Percentiles rank a stretch among this genome's conserved stretches.
These are phyloP conservation scores for Agaricus bisporus DNA, from an alignment of 768 basidiomycete species.

Conservation along the genomic window DNA sequence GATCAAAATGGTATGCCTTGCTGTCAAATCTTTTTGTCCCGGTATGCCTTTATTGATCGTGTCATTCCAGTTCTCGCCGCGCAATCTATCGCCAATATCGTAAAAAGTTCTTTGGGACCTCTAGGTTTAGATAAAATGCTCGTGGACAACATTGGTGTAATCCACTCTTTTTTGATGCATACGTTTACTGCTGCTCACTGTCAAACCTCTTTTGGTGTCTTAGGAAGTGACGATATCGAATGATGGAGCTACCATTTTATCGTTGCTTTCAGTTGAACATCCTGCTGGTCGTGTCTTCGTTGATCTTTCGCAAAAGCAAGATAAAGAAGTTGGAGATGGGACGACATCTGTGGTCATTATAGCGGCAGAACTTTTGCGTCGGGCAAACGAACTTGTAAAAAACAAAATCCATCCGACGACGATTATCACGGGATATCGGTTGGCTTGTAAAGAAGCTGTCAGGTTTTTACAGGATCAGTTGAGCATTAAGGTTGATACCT, in stretches of 20 bases:
- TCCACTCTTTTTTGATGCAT: constrained; percentile 20
- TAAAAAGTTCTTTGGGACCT: constrained; percentile 94
- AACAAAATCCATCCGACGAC: constrained; percentile 98
- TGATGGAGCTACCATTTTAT: constrained; percentile 98
- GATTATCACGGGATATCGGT: constrained; percentile 96
- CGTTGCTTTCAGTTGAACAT: constrained; percentile 89
- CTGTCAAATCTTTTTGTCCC: constrained; percentile 9
- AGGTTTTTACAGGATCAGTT: constrained; percentile 98
- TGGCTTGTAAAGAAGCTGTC: constrained; percentile 96
- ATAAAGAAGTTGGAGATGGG: constrained; percentile 98
- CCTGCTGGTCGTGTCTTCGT: constrained; percentile 97
- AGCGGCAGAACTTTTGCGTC: constrained; percentile 92
- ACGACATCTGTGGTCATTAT: constrained; percentile 98
- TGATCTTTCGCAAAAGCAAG: constrained; percentile 97
- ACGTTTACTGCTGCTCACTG: not conserved
- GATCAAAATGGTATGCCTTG: constrained; percentile 86
- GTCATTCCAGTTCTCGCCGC: constrained; percentile 75
- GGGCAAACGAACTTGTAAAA: constrained; percentile 97
- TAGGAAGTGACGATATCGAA: constrained; percentile 99
- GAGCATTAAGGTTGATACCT: constrained; percentile 85
- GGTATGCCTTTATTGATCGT: constrained; percentile 4
- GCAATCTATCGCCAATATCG: constrained; percentile 93
- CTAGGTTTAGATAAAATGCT: constrained; percentile 96
- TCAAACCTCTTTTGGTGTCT: not conserved
- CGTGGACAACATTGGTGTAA: constrained; percentile 93